A percentile compares a stretch with the other conserved stretches of the same genome.
These are phyloP conservation scores for Syncephalastrum contaminatum DNA, from an alignment of 371 early-diverging fungal species.

Conservation along the genomic window DNA sequence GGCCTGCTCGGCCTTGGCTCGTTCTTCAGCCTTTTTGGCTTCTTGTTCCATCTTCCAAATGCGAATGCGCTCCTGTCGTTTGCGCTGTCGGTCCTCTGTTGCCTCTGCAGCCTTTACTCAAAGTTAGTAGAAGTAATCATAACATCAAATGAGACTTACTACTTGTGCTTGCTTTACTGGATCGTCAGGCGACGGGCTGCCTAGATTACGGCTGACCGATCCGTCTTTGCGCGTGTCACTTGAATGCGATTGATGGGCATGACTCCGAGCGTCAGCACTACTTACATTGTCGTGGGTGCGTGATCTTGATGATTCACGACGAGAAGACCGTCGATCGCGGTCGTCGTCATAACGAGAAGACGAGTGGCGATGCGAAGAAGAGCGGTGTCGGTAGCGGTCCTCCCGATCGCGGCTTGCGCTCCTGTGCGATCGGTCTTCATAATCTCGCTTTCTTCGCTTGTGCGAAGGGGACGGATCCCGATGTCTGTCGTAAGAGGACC, in stretches of 20 bases:
- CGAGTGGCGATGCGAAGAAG: constrained; percentile 28
- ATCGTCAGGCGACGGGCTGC: constrained; percentile 2
- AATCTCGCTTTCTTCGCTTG: constrained; percentile 32
- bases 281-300: constrained; percentile 40
- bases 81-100: constrained; percentile 62
- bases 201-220: constrained; percentile 13
- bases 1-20: constrained; percentile 19
- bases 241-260: constrained; percentile 20
- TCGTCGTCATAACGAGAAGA: constrained; percentile 33
- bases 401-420: constrained; percentile 32
- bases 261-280: constrained; percentile 37
- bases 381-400: constrained; percentile 29
- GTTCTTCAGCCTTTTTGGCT: constrained; percentile 37
- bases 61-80: constrained; percentile 70
- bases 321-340: constrained; percentile 2
- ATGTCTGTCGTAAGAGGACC: constrained; percentile 20
- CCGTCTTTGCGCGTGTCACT: constrained; percentile 34
- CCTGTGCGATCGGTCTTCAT: constrained; percentile 28
- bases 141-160: neutral
- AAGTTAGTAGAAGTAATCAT: neutral
- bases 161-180: neutral
- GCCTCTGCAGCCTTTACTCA: constrained; percentile 12
- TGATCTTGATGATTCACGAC: constrained; percentile 3
- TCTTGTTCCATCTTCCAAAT: constrained; percentile 69
- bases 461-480: constrained; percentile 43